These are phyloP conservation scores for Aegilops bicornis DNA, from an alignment of 176 grass and related monocot genomes.

Conservation along the genomic window DNA sequence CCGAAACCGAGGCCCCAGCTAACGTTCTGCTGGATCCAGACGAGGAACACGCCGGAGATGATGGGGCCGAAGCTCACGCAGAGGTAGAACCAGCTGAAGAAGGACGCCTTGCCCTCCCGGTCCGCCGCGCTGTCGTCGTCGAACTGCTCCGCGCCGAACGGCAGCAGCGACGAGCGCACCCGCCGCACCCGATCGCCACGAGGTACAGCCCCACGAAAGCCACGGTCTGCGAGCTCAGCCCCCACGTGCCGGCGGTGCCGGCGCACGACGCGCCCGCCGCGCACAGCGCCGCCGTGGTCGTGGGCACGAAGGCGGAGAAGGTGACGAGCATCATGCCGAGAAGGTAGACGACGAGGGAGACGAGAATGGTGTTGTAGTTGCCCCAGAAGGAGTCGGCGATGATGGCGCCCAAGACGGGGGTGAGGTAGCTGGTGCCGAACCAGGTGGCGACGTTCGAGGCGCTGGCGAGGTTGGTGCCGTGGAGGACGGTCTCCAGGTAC, in stretches of 20 bases:
- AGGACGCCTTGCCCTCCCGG: conserved; percentile 46
- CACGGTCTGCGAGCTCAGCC: not conserved
- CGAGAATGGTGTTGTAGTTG: conserved; percentile 56
- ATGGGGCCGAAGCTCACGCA: conserved; percentile 59
- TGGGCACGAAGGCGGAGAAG: conserved; percentile 50
- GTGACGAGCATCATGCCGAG: conserved; percentile 54
- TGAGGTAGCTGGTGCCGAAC: conserved; percentile 40
- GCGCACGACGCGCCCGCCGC: not conserved
- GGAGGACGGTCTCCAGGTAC: conserved; percentile 54
- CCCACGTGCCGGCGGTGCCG: not conserved
- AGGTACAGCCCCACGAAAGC: conserved; percentile 53
- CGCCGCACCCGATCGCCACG: conserved; percentile 62
- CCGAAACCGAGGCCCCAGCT: conserved; percentile 67
- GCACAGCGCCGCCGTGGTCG: not conserved
- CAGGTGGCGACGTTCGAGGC: conserved; percentile 54
- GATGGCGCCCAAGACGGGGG: not conserved
- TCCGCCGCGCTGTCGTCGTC: conserved; percentile 50
- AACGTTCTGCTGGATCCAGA: conserved; percentile 72
- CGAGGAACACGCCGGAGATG: conserved; percentile 52
- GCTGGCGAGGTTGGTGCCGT: conserved; percentile 44
- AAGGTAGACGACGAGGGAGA: conserved; percentile 55
- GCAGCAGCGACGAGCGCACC: conserved; percentile 55
- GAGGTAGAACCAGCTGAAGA: conserved; percentile 87
- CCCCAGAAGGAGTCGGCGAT: not conserved
- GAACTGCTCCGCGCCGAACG: conserved; percentile 74